Evolutionary conservation across 2,329 filamentous ascomycete species (phyloP).

Genomic region (Trichoderma semiorbis): DNA sequence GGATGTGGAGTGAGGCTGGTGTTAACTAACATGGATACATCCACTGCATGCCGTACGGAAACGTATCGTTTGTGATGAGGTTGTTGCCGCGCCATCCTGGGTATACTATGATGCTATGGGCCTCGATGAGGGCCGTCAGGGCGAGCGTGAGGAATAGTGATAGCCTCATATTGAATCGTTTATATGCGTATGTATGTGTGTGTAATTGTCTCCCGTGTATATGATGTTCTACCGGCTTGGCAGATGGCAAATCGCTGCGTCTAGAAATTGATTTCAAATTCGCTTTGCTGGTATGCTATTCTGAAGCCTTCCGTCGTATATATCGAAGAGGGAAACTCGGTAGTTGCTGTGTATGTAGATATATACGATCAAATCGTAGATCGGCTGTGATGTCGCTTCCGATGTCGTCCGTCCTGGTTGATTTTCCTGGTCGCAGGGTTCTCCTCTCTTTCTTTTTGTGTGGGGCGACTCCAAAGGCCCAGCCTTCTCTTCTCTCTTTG

Average conservation of each 20-base stretch:
- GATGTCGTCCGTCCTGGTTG: not conserved
- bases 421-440: not conserved
- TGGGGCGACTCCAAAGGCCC: not conserved
- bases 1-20: not conserved
- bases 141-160: conserved; percentile 42
- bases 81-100: conserved; percentile 87
- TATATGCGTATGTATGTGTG: not conserved
- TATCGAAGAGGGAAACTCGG: not conserved
- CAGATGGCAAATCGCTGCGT: not conserved
- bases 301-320: not conserved
- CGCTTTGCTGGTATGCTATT: not conserved
- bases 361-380: not conserved
- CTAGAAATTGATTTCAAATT: not conserved
- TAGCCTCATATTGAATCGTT: conserved; percentile 41
- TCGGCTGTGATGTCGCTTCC: not conserved
- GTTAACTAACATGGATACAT: conserved; percentile 79
- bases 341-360: not conserved
- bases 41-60: conserved; percentile 92
- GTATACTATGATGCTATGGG: conserved; percentile 83
- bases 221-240: not conserved
- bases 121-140: conserved; percentile 50
- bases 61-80: conserved; percentile 72
- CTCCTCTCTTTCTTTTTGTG: not conserved
- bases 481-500: not conserved
- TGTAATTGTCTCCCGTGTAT: not conserved